A percentile compares a stretch with the other conserved stretches of the same genome.
phyloP scores from a whole-genome alignment of 2,329 filamentous ascomycete species.

The Colletotrichum tabaci region DNA sequence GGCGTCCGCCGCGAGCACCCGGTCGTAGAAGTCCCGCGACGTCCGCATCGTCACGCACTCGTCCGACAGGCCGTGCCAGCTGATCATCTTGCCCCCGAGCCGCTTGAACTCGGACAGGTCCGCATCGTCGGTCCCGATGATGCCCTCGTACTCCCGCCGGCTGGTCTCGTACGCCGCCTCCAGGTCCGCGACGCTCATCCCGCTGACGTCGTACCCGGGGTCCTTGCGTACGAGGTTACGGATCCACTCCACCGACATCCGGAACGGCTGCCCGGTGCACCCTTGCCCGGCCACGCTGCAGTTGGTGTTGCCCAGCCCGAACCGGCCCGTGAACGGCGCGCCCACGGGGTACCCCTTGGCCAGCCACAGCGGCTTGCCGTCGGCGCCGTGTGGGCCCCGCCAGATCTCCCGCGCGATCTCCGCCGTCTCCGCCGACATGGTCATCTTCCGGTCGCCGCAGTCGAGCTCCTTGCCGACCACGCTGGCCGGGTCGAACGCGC shows the following conservation, averaged over 20 bases:
- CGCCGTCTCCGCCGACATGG: constrained; percentile 34
- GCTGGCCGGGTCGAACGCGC: constrained; percentile 46
- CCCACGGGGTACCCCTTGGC: constrained; percentile 29
- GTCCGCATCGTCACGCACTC: constrained; percentile 53
- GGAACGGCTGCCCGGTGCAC: constrained; percentile 35
- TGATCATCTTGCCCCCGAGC: constrained; percentile 58
- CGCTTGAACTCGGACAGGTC: constrained; percentile 50
- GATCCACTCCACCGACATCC: constrained; percentile 41
- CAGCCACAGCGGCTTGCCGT: constrained; percentile 33
- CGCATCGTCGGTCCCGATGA: constrained; percentile 50
- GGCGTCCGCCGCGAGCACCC: constrained; percentile 31
- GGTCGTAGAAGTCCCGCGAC: constrained; percentile 51
- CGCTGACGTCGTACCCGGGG: constrained; percentile 24
- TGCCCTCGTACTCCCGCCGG: constrained; percentile 39
- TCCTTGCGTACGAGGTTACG: constrained; percentile 36
- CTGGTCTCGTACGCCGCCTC: constrained; percentile 25
- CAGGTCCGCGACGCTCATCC: constrained; percentile 27
- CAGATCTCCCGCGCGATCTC: constrained; percentile 36
- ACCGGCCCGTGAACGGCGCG: constrained; percentile 37
- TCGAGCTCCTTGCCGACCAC: constrained; percentile 41
- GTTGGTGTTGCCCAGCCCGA: constrained; percentile 39
- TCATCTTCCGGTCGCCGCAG: constrained; percentile 47
- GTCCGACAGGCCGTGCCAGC: constrained; percentile 60
- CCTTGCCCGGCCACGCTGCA: constrained; percentile 22
- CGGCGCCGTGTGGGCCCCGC: constrained; percentile 26